Conservation (phyloP, 2,329 filamentous ascomycete genomes). For the Penicillium sp. region DNA sequence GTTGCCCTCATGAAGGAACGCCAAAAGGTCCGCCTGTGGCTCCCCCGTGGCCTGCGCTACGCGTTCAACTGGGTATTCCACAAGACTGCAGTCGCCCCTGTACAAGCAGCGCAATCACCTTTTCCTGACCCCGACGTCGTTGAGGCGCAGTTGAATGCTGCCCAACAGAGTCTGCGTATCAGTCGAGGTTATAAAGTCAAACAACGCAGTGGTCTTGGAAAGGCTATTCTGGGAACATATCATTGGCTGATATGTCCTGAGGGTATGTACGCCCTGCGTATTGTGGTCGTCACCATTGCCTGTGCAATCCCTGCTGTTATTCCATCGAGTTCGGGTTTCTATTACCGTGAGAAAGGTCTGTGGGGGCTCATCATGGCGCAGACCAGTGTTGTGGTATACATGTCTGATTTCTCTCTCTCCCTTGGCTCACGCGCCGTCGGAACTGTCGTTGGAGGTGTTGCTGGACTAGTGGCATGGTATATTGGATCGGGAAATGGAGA, state of each 20-base stretch:
- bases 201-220: constrained; percentile 32
- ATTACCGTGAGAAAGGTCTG: constrained; percentile 57
- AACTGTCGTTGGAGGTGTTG: constrained; percentile 53
- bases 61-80: constrained; percentile 46
- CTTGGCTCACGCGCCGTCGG: constrained; percentile 48
- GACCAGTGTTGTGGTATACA: constrained; percentile 53
- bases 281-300: constrained; percentile 54
- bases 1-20: constrained; percentile 42
- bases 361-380: constrained; percentile 60
- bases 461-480: constrained; percentile 57
- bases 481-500: constrained; percentile 53
- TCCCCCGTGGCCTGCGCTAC: constrained; percentile 47
- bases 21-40: constrained; percentile 46
- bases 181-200: constrained; percentile 36
- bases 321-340: constrained; percentile 53
- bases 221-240: constrained; percentile 35
- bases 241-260: constrained; percentile 50
- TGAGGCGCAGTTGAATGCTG: constrained; percentile 39
- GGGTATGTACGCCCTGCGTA: constrained; percentile 54
- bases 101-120: constrained; percentile 17
- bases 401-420: constrained; percentile 57
- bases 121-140: constrained; percentile 31
- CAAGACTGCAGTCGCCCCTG: constrained; percentile 29
- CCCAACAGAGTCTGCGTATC: constrained; percentile 43
- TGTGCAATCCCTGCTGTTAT: constrained; percentile 49